Evolutionary conservation across 2,329 filamentous ascomycete genomes (phyloP), one percentile per base, ranked within the genome.

Genomic region (Claviceps arundinis): DNA sequence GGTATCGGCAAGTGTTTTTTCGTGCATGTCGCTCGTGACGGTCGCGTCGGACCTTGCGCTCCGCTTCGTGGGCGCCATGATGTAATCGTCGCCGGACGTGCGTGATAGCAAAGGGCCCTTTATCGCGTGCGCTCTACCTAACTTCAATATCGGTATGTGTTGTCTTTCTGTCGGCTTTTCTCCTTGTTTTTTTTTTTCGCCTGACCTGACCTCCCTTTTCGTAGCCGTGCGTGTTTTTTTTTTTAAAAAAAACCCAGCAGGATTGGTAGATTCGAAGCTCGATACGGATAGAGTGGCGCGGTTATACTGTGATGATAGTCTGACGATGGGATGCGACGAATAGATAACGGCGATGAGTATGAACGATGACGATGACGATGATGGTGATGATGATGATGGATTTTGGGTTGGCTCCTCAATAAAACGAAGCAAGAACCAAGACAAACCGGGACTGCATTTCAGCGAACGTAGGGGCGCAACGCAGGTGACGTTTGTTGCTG

Each of bases 61-160:
- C 59, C 62, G 58, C 53, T 56, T 55, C 7, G 58, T 59, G 24
- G 61, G 53, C 57, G 56, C 51, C 57, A 59, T 57, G 6, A 19
- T 46, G 44, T 9, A 30, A 45, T 46, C 16, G 43, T 16, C 14
- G 38, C n/a, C n/a, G 38, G 14, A 8, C 14, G 22, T 41, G 30
- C 11, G 48, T 51, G 9, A 19, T 16, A 30, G 43, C 14, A 37
- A 30, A 30, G 43, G 5, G 14, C 16, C 26, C 30, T 11, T 11
- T 44, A 14, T 50, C 38, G 37, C 16, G 47, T 48, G 30, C 30
- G 30, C 30, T 34, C 30, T 34, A 24, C 22, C 22, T 22, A 34
- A 4, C 11, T 11, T 34, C 9, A 11, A 34, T 34, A 34, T 34
- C 30, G 9, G 30, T 11, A 34, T 34, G 30, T 11, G 4, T 34